These are phyloP conservation scores for Alloascoidea africana DNA, from an alignment of 805 yeast species.

Conservation along the genomic window DNA sequence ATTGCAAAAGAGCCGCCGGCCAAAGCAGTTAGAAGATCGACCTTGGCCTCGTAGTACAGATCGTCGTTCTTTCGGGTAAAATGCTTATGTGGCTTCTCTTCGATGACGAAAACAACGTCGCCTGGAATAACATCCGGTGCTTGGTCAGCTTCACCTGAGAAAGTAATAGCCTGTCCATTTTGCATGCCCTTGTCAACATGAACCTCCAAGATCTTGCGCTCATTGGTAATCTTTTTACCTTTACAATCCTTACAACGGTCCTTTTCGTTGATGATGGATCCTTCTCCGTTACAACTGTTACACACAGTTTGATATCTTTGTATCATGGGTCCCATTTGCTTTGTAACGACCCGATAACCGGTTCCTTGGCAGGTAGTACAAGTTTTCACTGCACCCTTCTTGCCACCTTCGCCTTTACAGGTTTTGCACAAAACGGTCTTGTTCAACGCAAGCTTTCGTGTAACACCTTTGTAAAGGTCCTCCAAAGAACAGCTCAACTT, in stretches of 20 bases:
- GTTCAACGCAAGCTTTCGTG: slow-evolving; percentile 85
- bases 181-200: slow-evolving; percentile 95
- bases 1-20: slow-evolving; percentile 90
- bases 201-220: slow-evolving; percentile 88
- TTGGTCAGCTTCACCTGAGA: slow-evolving; percentile 95
- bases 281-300: slow-evolving; percentile 85
- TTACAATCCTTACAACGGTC: slow-evolving; percentile 79
- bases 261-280: slow-evolving; percentile 74
- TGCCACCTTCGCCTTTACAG: slow-evolving; percentile 96
- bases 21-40: slow-evolving; percentile 86
- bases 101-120: slow-evolving; percentile 85
- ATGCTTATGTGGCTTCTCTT: slow-evolving; percentile 72
- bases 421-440: slow-evolving; percentile 77
- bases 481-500: slow-evolving; percentile 74
- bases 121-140: slow-evolving; percentile 93
- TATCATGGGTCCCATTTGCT: slow-evolving; percentile 99
- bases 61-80: slow-evolving; percentile 87
- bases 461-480: slow-evolving; percentile 88
- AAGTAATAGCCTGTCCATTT: slow-evolving; percentile 81
- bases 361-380: slow-evolving; percentile 83
- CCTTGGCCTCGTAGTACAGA: slow-evolving; percentile 68
- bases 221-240: slow-evolving; percentile 78
- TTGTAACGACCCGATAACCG: slow-evolving; percentile 82
- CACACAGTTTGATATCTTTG: slow-evolving; percentile 95
- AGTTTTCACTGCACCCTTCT: slow-evolving; percentile 73